Conservation (phyloP, 179 eudicot species). For the Beta lomatogona region DNA sequence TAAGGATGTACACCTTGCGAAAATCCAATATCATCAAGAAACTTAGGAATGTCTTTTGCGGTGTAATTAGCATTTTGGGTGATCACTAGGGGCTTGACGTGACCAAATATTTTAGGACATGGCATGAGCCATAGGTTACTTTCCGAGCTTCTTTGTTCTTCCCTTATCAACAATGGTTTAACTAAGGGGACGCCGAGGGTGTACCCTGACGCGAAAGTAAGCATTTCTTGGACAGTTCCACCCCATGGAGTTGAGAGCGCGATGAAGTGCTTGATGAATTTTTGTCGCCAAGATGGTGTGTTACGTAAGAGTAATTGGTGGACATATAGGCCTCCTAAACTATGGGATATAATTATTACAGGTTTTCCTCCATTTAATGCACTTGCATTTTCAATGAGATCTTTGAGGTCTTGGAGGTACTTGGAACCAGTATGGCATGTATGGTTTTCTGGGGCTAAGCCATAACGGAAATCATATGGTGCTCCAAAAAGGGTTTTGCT, state of each 20-base stretch:
- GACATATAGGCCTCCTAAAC: conserved; percentile 74
- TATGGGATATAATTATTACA: conserved; percentile 69
- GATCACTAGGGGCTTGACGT: conserved; percentile 46
- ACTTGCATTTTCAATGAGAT: conserved; percentile 61
- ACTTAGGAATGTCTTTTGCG: conserved; percentile 44
- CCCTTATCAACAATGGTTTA: conserved; percentile 68
- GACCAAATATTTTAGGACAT: conserved; percentile 42
- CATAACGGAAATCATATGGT: conserved; percentile 95
- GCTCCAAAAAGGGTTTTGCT: conserved; percentile 77
- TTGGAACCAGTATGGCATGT: conserved; percentile 52
- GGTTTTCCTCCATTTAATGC: conserved; percentile 58
- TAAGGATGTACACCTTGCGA: conserved; percentile 54
- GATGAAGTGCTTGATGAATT: conserved; percentile 65
- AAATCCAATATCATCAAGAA: conserved; percentile 70
- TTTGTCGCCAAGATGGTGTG: conserved; percentile 56
- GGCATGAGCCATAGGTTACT: conserved; percentile 96
- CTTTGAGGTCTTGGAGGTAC: conserved; percentile 64
- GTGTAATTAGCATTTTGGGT: conserved; percentile 53
- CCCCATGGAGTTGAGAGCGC: conserved; percentile 86
- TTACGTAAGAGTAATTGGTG: conserved; percentile 65
- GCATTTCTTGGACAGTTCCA: conserved; percentile 73
- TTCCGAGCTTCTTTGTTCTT: conserved; percentile 82
- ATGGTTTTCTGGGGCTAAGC: conserved; percentile 65
- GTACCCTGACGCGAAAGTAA: conserved; percentile 80
- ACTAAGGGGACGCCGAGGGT: conserved; percentile 84